phyloP scores from a whole-genome alignment of 2,329 filamentous ascomycete species.

The Fulvia fulva region DNA sequence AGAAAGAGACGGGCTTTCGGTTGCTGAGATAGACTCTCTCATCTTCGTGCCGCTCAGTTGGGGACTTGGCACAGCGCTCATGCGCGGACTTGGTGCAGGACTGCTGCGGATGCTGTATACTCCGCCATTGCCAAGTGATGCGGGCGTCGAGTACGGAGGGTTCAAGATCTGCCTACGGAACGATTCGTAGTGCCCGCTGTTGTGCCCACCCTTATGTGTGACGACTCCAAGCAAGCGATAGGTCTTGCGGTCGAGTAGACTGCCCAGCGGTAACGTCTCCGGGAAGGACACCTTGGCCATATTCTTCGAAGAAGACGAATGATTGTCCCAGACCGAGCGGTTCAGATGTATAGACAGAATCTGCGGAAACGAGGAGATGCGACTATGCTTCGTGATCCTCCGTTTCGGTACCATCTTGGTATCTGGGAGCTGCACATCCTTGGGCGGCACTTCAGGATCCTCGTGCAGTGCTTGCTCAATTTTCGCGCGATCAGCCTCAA shows the following conservation, averaged over 20 bases:
- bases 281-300: slow-evolving; percentile 90
- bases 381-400: slow-evolving; percentile 80
- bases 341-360: slow-evolving; percentile 89
- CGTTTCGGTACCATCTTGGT: slow-evolving; percentile 71
- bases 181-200: slow-evolving; percentile 95
- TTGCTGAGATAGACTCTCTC: slow-evolving; percentile 7
- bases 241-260: slow-evolving; percentile 69
- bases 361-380: slow-evolving; percentile 82
- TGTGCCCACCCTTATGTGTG: slow-evolving; percentile 91
- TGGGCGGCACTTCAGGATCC: slow-evolving; percentile 74
- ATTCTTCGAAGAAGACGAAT: slow-evolving; percentile 77
- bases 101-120: slow-evolving; percentile 61
- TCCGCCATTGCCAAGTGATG: slow-evolving; percentile 70
- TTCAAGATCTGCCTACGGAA: slow-evolving; percentile 82
- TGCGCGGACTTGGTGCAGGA: slow-evolving; percentile 36
- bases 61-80: slow-evolving; percentile 23
- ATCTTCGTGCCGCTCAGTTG: slow-evolving; percentile 5
- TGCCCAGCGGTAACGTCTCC: slow-evolving; percentile 77
- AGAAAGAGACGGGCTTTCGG: slow-evolving; percentile 5
- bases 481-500: slow-evolving; percentile 59
- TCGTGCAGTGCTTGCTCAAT: slow-evolving; percentile 68
- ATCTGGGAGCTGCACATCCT: slow-evolving; percentile 71
- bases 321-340: slow-evolving; percentile 81
- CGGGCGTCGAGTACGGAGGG: slow-evolving; percentile 76
- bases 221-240: slow-evolving; percentile 86